Evolutionary conservation across 352 stramenopile species (phyloP).

Genomic region (Pythium chondricola): DNA sequence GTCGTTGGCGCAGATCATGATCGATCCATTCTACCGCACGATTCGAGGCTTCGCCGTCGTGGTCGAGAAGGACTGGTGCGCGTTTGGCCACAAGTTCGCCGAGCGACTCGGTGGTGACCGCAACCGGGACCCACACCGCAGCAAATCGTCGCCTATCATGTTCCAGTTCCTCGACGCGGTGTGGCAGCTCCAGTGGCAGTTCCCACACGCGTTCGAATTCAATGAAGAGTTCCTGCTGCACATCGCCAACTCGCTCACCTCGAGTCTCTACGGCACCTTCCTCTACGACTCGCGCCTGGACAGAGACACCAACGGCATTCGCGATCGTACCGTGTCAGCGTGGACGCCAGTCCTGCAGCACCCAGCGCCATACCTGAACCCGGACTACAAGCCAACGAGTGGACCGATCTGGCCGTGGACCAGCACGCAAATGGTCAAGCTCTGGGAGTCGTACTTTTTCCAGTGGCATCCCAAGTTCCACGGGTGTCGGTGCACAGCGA

Average conservation of each 20-base stretch:
- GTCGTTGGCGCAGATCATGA: constrained; percentile 79
- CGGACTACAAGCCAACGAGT: constrained; percentile 34
- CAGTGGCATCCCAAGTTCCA: constrained; percentile 83
- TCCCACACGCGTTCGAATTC: constrained; percentile 81
- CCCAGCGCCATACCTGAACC: constrained; percentile 40
- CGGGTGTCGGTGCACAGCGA: constrained; percentile 68
- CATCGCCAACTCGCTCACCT: constrained; percentile 73
- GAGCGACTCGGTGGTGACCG: constrained; percentile 65
- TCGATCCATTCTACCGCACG: constrained; percentile 84
- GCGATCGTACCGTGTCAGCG: constrained; percentile 52
- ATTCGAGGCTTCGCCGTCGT: constrained; percentile 75
- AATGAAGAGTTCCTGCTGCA: constrained; percentile 80
- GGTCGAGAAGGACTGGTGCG: constrained; percentile 84
- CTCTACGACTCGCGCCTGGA: constrained; percentile 71
- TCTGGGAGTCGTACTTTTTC: constrained; percentile 84
- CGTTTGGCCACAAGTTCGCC: constrained; percentile 82
- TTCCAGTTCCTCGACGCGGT: constrained; percentile 83
- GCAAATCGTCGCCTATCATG: constrained; percentile 80
- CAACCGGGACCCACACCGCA: constrained; percentile 65
- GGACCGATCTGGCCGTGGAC: constrained; percentile 78
- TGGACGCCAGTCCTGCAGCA: constrained; percentile 74
- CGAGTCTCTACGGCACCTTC: constrained; percentile 78
- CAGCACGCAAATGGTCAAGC: constrained; percentile 64
- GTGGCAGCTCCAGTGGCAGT: constrained; percentile 81
- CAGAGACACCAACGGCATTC: constrained; percentile 55